Evolutionary conservation across 2,329 filamentous ascomycete genomes (phyloP).

Genomic region (Acephala macrosclerotiorum): DNA sequence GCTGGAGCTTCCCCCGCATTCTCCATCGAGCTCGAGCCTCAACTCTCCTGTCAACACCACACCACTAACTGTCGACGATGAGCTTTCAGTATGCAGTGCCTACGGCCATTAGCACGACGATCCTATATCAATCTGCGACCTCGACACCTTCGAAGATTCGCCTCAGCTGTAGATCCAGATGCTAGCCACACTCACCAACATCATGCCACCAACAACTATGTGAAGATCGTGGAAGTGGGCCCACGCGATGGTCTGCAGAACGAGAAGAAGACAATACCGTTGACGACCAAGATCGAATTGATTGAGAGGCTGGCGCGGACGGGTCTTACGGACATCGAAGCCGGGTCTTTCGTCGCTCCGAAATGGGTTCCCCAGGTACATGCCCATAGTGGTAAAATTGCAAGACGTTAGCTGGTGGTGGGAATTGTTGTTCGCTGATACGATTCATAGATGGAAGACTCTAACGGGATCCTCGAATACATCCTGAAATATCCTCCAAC

Average conservation of each 20-base stretch:
- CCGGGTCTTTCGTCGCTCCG: slow-evolving; percentile 82
- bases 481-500: slow-evolving; percentile 65
- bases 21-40: not conserved
- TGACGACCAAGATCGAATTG: slow-evolving; percentile 78
- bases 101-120: slow-evolving; percentile 31
- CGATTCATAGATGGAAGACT: slow-evolving; percentile 74
- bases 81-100: slow-evolving; percentile 26
- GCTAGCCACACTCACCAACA: slow-evolving; percentile 24
- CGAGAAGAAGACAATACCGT: slow-evolving; percentile 74
- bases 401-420: too few species aligned
- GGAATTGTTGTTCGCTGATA: not conserved
- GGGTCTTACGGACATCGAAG: slow-evolving; percentile 77
- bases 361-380: slow-evolving; percentile 84
- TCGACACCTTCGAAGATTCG: slow-evolving; percentile 33
- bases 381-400: not conserved
- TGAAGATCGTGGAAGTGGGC: slow-evolving; percentile 81
- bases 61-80: slow-evolving; percentile 17
- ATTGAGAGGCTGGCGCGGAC: slow-evolving; percentile 73
- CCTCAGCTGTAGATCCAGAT: slow-evolving; percentile 33
- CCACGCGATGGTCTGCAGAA: slow-evolving; percentile 89
- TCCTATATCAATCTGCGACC: slow-evolving; percentile 11
- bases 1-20: slow-evolving; percentile 21
- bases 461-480: slow-evolving; percentile 75
- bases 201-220: slow-evolving; percentile 42
- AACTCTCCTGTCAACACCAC: not conserved